phyloP scores from a whole-genome alignment of 306 rosid species.

The Rosa lucieae region DNA sequence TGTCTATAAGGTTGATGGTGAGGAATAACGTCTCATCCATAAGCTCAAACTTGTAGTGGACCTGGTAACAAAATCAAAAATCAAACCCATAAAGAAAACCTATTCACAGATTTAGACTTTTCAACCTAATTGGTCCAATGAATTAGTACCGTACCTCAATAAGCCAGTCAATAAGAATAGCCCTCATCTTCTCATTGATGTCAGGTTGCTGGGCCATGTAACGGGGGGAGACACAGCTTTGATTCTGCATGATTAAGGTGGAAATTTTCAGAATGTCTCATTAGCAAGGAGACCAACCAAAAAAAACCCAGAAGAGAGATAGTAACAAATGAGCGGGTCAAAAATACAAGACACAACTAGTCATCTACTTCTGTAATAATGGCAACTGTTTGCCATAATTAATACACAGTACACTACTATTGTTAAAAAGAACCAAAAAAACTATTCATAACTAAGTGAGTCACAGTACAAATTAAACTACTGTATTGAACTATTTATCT shows the following conservation, averaged over 20 bases:
- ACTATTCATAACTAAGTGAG: not conserved
- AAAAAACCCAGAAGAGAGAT: not conserved
- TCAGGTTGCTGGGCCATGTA: conserved; percentile 55
- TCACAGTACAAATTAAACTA: not conserved
- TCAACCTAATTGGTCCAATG: not conserved
- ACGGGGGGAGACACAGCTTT: conserved; percentile 35
- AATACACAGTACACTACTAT: too few relatives aligned
- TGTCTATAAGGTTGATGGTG: conserved; percentile 51
- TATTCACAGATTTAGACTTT: not conserved
- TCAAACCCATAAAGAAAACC: conserved; percentile 2
- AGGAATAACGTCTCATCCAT: conserved; percentile 68
- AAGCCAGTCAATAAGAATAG: conserved; percentile 60
- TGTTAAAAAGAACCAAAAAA: not conserved
- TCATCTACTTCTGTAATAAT: not conserved
- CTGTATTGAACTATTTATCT: not conserved
- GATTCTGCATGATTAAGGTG: conserved; percentile 29
- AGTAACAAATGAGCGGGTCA: not conserved
- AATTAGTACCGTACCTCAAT: conserved; percentile 40
- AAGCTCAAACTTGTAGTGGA: conserved; percentile 64
- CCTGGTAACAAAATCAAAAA: conserved; percentile 27
- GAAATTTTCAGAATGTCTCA: not conserved
- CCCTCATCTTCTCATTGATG: conserved; percentile 63
- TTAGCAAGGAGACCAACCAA: too few relatives aligned
- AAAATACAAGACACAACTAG: not conserved
- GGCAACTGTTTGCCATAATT: not conserved